A percentile compares a stretch with the other conserved stretches of the same genome.
phyloP scores from a whole-genome alignment of 345 rosid species.

The Gossypium ekmanianum region DNA sequence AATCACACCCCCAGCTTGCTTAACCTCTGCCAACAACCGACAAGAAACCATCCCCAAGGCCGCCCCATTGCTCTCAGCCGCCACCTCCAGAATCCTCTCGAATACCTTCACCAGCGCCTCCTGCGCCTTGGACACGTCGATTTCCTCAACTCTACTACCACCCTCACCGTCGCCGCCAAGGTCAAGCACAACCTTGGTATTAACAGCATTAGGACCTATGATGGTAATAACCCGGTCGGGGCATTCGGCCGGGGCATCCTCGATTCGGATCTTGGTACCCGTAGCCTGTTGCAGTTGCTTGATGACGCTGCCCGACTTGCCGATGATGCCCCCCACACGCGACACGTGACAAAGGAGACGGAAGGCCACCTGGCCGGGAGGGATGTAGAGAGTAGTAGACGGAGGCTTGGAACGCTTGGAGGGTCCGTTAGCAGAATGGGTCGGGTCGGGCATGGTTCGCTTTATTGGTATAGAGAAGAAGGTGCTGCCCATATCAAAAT shows the following conservation, averaged over 20 bases:
- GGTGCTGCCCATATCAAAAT: constrained; percentile 26
- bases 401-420: constrained; percentile 58
- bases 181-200: constrained; percentile 22
- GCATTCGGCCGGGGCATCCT: constrained; percentile 58
- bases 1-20: constrained; percentile 69
- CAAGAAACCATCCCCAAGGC: constrained; percentile 55
- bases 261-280: constrained; percentile 75
- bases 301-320: constrained; percentile 74
- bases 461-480: constrained; percentile 36
- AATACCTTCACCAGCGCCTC: constrained; percentile 73
- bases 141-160: constrained; percentile 24
- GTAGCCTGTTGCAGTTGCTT: constrained; percentile 74
- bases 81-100: constrained; percentile 66
- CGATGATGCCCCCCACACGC: constrained; percentile 78
- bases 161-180: constrained; percentile 3
- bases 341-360: constrained; percentile 70
- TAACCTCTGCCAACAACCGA: constrained; percentile 64
- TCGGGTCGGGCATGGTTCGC: constrained; percentile 38
- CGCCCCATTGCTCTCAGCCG: constrained; percentile 39
- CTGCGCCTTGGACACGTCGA: constrained; percentile 72
- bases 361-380: constrained; percentile 59
- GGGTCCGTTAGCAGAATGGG: constrained; percentile 35
- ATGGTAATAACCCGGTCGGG: constrained; percentile 70
- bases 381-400: constrained; percentile 35
- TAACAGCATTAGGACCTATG: constrained; percentile 34